Percentiles rank a stretch among this genome's conserved stretches.
Evolutionary conservation across 2,329 filamentous ascomycete genomes (phyloP).

Genomic region (Verticillium nonalfalfae): DNA sequence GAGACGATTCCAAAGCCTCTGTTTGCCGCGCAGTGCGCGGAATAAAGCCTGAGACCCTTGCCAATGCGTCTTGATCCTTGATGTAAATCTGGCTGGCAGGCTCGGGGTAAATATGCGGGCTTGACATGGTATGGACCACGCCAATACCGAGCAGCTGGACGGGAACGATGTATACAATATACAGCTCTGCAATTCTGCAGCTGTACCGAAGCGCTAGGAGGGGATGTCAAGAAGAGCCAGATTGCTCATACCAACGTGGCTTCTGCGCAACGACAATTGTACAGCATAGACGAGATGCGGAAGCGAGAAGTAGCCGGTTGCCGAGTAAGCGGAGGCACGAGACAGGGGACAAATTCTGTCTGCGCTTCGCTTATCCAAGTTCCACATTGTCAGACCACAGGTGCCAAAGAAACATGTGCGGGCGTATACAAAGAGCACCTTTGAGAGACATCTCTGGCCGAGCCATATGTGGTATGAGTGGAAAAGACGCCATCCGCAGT

Average conservation of each 20-base stretch:
- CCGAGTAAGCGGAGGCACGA: background rate
- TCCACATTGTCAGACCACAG: too few species aligned
- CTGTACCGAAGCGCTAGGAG: background rate
- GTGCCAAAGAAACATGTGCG: too few species aligned
- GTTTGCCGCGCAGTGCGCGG: background rate
- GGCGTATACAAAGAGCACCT: too few species aligned
- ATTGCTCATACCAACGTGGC: background rate
- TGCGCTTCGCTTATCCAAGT: too few species aligned
- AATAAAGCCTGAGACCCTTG: background rate
- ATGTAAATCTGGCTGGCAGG: background rate
- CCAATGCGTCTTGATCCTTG: background rate
- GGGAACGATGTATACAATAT: background rate
- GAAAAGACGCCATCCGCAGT: too few species aligned
- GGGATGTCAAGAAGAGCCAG: background rate
- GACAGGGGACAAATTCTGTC: background rate
- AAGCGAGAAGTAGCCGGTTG: background rate
- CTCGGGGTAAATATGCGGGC: background rate
- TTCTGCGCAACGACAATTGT: background rate
- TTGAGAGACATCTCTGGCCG: too few species aligned
- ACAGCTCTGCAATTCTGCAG: background rate
- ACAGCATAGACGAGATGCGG: background rate
- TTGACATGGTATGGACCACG: background rate
- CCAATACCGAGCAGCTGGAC: background rate
- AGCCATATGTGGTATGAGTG: too few species aligned
- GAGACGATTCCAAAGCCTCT: background rate